phyloP scores from a whole-genome alignment of 2,329 filamentous ascomycete species.

The Phaeosphaeriaceae sp. region DNA sequence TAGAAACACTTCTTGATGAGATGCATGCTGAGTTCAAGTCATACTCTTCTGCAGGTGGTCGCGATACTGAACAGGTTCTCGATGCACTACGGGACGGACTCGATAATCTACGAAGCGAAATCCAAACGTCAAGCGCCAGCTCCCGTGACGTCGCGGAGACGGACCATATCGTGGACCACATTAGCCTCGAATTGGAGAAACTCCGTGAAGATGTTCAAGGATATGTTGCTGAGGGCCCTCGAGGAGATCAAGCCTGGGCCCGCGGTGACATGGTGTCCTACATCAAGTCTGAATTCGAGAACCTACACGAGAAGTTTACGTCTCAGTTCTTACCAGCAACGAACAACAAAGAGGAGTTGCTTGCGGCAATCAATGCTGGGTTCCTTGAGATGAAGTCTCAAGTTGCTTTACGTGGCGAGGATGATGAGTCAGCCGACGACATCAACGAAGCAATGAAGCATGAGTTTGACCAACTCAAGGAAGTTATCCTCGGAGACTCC shows the following conservation, averaged over 20 bases:
- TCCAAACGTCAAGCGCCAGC: constrained; percentile 81
- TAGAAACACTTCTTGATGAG: constrained; percentile 65
- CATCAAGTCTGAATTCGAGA: constrained; percentile 65
- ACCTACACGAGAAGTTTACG: constrained; percentile 66
- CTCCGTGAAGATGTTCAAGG: constrained; percentile 68
- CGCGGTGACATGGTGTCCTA: constrained; percentile 57
- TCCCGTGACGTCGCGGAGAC: constrained; percentile 73
- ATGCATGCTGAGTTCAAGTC: constrained; percentile 75
- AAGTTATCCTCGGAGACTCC: constrained; percentile 72
- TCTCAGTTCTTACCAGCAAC: constrained; percentile 49
- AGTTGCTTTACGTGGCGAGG: constrained; percentile 44
- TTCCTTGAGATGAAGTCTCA: constrained; percentile 52
- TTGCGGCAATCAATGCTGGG: constrained; percentile 48
- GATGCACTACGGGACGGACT: constrained; percentile 88
- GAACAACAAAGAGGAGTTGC: constrained; percentile 47
- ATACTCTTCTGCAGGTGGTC: constrained; percentile 78
- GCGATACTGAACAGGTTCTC: constrained; percentile 86
- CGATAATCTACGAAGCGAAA: constrained; percentile 78
- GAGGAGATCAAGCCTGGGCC: constrained; percentile 49
- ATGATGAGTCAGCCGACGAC: constrained; percentile 52
- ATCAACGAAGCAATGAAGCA: constrained; percentile 75
- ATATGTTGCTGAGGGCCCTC: constrained; percentile 53
- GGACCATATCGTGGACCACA: constrained; percentile 77
- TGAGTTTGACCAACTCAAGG: constrained; percentile 82
- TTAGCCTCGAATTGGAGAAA: constrained; percentile 70